Conservation (phyloP, 768 basidiomycete genomes). For the Mycena vulgaris region DNA sequence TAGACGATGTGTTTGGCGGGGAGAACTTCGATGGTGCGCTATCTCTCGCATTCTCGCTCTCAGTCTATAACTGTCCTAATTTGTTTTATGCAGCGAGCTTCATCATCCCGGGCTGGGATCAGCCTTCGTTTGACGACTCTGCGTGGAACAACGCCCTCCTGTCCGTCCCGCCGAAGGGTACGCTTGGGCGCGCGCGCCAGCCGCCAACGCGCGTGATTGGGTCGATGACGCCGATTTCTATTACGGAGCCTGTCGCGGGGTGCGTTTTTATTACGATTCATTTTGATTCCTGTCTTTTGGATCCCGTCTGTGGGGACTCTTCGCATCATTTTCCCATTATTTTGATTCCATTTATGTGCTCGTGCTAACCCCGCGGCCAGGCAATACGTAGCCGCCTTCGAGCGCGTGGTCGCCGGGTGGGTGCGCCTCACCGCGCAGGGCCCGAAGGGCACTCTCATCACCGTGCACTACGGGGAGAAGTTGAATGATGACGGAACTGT, state of each 20-base stretch:
- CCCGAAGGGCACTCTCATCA: slow-evolving; percentile 44
- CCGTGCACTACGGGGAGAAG: slow-evolving; percentile 50
- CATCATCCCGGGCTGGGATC: slow-evolving; percentile 41
- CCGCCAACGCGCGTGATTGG: slow-evolving; percentile 44
- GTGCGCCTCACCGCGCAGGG: slow-evolving; percentile 44
- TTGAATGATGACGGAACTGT: slow-evolving; percentile 41
- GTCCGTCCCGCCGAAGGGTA: slow-evolving; percentile 41
- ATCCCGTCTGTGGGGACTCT: too few relatives aligned
- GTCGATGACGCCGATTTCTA: slow-evolving; percentile 41
- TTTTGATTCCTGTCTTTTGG: too few relatives aligned
- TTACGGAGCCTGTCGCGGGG: slow-evolving; percentile 44
- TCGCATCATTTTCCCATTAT: too few relatives aligned
- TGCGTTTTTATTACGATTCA: slow-evolving; percentile 6
- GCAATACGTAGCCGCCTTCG: slow-evolving; percentile 45
- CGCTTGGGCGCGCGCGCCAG: slow-evolving; percentile 42
- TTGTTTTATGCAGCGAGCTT: slow-evolving; percentile 39
- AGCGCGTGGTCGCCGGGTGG: slow-evolving; percentile 49
- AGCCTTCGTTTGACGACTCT: slow-evolving; percentile 37
- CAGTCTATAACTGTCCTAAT: not conserved
- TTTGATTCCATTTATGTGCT: too few relatives aligned
- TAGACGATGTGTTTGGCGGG: slow-evolving; percentile 50
- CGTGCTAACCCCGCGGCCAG: too few relatives aligned
- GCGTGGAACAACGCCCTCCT: slow-evolving; percentile 42
- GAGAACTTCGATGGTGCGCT: slow-evolving; percentile 49
- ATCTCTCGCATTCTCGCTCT: not conserved